Conservation (phyloP, 139 green algal species). For the Zygnema cylindricum region DNA sequence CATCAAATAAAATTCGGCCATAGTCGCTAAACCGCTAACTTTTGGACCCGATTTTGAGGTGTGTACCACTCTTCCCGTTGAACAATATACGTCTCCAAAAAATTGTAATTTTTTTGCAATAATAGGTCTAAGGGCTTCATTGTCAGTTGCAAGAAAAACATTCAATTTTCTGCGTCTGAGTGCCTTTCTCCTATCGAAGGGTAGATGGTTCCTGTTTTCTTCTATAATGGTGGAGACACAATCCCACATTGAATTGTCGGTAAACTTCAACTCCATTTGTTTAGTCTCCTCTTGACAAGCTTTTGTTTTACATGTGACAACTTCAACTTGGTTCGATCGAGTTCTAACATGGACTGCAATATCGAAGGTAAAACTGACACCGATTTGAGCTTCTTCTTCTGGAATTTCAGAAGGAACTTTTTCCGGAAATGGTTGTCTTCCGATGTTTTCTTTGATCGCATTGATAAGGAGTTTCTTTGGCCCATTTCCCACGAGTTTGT, state of each 20-base stretch:
- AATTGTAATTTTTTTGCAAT: slow-evolving; percentile 17
- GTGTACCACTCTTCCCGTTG: slow-evolving; percentile 28
- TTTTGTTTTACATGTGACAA: background rate
- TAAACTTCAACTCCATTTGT: background rate
- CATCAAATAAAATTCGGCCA: slow-evolving; percentile 48
- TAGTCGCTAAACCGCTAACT: background rate
- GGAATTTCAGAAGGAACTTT: no score
- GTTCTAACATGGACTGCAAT: background rate
- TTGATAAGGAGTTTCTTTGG: background rate
- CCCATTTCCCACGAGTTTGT: background rate
- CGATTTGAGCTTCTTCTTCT: no score
- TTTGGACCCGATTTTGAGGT: slow-evolving; percentile 24
- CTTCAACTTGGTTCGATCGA: background rate
- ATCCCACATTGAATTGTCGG: background rate
- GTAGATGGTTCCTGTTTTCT: background rate
- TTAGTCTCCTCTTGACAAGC: no score
- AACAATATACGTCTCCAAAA: slow-evolving; percentile 32
- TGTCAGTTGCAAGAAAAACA: slow-evolving; percentile 39
- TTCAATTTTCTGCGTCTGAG: background rate
- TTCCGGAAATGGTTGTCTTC: no score
- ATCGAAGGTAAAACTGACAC: background rate
- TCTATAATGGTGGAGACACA: background rate
- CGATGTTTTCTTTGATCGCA: background rate
- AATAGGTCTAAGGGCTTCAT: slow-evolving; percentile 17
- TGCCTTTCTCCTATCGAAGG: background rate